A percentile compares a stretch with the other conserved stretches of the same genome.
Evolutionary conservation across 768 basidiomycete genomes (phyloP).

Genomic region (Pseudohyphozyma bogoriensis): DNA sequence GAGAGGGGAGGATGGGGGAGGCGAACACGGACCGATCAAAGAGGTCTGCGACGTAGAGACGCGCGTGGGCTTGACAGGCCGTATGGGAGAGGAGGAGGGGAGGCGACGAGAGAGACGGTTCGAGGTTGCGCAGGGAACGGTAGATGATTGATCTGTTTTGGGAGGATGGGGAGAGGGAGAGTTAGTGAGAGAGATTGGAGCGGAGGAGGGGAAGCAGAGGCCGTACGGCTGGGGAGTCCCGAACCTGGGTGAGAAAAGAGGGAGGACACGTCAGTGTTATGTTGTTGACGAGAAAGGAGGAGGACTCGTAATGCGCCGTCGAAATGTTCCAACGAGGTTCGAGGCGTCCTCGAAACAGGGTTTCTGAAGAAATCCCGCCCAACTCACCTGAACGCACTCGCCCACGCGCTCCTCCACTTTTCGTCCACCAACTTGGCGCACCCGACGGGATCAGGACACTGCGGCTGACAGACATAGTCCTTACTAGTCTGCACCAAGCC

Average conservation of each 20-base stretch:
- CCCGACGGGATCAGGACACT: slow-evolving; percentile 66
- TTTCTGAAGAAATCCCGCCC: too few relatives aligned
- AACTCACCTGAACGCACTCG: too few relatives aligned
- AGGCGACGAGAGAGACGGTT: slow-evolving; percentile 65
- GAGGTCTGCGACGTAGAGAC: slow-evolving; percentile 73
- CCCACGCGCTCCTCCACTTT: slow-evolving; percentile 84
- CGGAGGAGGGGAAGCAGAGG: not conserved
- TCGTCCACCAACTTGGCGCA: slow-evolving; percentile 83
- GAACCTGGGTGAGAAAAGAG: too few relatives aligned
- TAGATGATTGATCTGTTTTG: slow-evolving; percentile 70
- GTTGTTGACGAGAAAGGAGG: too few relatives aligned
- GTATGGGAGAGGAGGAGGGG: slow-evolving; percentile 77
- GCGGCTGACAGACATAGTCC: slow-evolving; percentile 74
- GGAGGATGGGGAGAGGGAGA: too few relatives aligned
- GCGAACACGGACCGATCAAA: slow-evolving; percentile 77
- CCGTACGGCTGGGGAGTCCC: slow-evolving; percentile 16
- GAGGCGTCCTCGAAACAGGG: too few relatives aligned
- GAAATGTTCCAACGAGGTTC: too few relatives aligned
- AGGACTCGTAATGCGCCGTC: too few relatives aligned
- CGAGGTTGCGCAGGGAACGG: slow-evolving; percentile 78
- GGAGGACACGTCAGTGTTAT: too few relatives aligned
- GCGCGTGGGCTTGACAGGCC: slow-evolving; percentile 77
- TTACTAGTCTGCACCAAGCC: slow-evolving; percentile 78
- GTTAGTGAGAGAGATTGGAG: not conserved
- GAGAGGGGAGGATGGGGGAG: slow-evolving; percentile 42